These are phyloP conservation scores for Candida labiduridarum DNA, from an alignment of 1,139 yeast species.

Conservation along the genomic window DNA sequence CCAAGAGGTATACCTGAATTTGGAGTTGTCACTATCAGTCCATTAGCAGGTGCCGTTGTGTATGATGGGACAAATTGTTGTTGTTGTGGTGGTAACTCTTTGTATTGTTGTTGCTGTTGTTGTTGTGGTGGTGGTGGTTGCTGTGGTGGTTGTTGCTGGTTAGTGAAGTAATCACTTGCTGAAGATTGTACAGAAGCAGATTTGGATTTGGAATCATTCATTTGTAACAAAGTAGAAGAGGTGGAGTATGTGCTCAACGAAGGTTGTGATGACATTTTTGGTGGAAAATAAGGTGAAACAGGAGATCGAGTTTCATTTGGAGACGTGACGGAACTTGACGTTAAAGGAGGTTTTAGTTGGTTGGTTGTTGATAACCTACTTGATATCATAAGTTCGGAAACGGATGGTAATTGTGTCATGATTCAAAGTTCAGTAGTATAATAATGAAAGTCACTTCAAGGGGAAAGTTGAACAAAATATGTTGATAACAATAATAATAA, in stretches of 20 bases:
- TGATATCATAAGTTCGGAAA: slow-evolving; percentile 31
- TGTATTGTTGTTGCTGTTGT: too few species aligned
- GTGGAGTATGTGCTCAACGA: slow-evolving; percentile 7
- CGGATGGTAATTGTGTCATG: slow-evolving; percentile 42
- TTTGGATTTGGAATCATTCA: slow-evolving; percentile 5
- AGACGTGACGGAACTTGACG: not conserved
- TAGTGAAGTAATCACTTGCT: not conserved
- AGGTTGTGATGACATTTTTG: slow-evolving; percentile 3
- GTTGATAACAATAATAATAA: too few species aligned
- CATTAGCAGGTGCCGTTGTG: not conserved
- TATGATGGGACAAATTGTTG: slow-evolving; percentile 1
- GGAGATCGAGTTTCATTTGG: slow-evolving; percentile 1
- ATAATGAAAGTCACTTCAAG: not conserved
- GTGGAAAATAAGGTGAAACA: slow-evolving; percentile 4
- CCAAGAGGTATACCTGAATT: slow-evolving; percentile 4
- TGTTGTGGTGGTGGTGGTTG: too few species aligned
- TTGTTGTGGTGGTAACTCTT: slow-evolving; percentile 1
- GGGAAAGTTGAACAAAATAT: not conserved
- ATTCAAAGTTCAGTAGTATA: not conserved
- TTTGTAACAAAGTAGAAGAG: not conserved
- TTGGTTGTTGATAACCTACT: slow-evolving; percentile 1
- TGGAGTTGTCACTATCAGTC: slow-evolving; percentile 3
- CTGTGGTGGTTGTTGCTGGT: too few species aligned
- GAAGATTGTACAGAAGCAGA: slow-evolving; percentile 3
- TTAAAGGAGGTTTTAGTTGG: not conserved